These are phyloP conservation scores for Aspergillus novoparasiticus DNA, from an alignment of 2,329 filamentous ascomycete genomes.

Conservation along the genomic window DNA sequence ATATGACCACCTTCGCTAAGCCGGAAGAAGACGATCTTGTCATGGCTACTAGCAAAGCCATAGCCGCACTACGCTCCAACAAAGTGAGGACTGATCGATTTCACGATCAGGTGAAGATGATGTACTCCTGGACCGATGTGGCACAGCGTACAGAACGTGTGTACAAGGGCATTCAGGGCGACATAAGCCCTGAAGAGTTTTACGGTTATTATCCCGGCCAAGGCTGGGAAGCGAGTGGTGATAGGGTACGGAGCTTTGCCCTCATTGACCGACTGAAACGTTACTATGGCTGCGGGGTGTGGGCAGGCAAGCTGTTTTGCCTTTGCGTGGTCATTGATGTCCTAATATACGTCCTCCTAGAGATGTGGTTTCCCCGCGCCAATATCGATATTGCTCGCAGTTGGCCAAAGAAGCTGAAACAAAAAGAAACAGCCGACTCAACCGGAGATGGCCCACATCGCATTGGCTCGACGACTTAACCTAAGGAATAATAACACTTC, in stretches of 20 bases:
- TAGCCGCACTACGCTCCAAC: slow-evolving; percentile 80
- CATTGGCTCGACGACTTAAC: slow-evolving; percentile 9
- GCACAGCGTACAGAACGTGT: slow-evolving; percentile 91
- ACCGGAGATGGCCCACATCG: slow-evolving; percentile 9
- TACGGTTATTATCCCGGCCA: slow-evolving; percentile 76
- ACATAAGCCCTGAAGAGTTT: slow-evolving; percentile 82
- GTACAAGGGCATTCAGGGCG: slow-evolving; percentile 88
- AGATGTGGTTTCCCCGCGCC: slow-evolving; percentile 81
- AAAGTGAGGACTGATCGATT: slow-evolving; percentile 90
- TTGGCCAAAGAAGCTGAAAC: slow-evolving; percentile 76
- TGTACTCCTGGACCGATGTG: slow-evolving; percentile 99
- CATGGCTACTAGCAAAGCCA: slow-evolving; percentile 83
- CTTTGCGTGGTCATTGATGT: slow-evolving; percentile 94
- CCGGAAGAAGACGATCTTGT: slow-evolving; percentile 97
- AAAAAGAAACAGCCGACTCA: slow-evolving; percentile 6
- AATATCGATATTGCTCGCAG: slow-evolving; percentile 86
- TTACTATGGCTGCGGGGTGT: slow-evolving; percentile 97
- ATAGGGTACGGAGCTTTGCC: slow-evolving; percentile 79
- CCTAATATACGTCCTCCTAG: slow-evolving; percentile 82
- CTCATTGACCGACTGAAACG: slow-evolving; percentile 92
- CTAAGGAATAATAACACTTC: too few relatives aligned
- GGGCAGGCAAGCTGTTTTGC: slow-evolving; percentile 97
- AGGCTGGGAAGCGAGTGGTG: slow-evolving; percentile 70
- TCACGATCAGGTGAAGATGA: slow-evolving; percentile 94
- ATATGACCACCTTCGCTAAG: slow-evolving; percentile 97